A percentile compares a stretch with the other conserved stretches of the same genome.
These are phyloP conservation scores for Saccharomyces hybrid DNA, from an alignment of 1,139 yeast species.

Conservation along the genomic window DNA sequence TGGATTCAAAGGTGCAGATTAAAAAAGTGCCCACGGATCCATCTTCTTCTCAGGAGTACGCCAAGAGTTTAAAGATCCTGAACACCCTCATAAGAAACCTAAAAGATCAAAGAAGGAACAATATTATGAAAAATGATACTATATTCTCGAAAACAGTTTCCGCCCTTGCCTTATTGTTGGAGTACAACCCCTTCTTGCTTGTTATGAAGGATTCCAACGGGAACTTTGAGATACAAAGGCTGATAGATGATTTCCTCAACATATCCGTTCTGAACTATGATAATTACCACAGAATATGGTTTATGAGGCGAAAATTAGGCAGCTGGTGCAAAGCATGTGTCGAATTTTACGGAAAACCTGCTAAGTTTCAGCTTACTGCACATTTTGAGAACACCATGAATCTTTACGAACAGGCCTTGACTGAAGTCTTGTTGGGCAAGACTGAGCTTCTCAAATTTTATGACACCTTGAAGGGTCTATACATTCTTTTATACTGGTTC, in stretches of 20 bases:
- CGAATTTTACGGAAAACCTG: slow-evolving; percentile 12
- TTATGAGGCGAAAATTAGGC: slow-evolving; percentile 19
- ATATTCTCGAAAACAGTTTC: slow-evolving; percentile 23
- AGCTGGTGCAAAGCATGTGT: slow-evolving; percentile 18
- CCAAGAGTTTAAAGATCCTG: slow-evolving; percentile 20
- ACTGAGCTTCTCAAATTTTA: slow-evolving; percentile 11
- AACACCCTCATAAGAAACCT: slow-evolving; percentile 21
- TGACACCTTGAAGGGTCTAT: slow-evolving; percentile 12
- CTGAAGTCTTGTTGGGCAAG: slow-evolving; percentile 13
- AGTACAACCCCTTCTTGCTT: slow-evolving; percentile 18
- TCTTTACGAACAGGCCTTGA: slow-evolving; percentile 11
- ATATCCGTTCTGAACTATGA: slow-evolving; percentile 15
- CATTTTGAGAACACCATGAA: slow-evolving; percentile 8
- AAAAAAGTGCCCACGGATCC: slow-evolving; percentile 1
- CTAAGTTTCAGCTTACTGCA: slow-evolving; percentile 13
- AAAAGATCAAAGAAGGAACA: slow-evolving; percentile 11
- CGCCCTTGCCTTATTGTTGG: slow-evolving; percentile 22
- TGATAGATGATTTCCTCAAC: slow-evolving; percentile 15
- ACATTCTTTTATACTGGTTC: slow-evolving; percentile 23
- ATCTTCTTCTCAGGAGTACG: slow-evolving; percentile 11
- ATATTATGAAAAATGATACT: slow-evolving; percentile 10
- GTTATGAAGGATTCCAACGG: neutral
- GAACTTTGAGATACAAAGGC: slow-evolving; percentile 12
- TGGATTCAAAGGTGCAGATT: slow-evolving; percentile 5
- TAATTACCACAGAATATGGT: slow-evolving; percentile 19